These are phyloP conservation scores for Sporothrix inflata DNA, from an alignment of 2,329 filamentous ascomycete genomes.

Conservation along the genomic window DNA sequence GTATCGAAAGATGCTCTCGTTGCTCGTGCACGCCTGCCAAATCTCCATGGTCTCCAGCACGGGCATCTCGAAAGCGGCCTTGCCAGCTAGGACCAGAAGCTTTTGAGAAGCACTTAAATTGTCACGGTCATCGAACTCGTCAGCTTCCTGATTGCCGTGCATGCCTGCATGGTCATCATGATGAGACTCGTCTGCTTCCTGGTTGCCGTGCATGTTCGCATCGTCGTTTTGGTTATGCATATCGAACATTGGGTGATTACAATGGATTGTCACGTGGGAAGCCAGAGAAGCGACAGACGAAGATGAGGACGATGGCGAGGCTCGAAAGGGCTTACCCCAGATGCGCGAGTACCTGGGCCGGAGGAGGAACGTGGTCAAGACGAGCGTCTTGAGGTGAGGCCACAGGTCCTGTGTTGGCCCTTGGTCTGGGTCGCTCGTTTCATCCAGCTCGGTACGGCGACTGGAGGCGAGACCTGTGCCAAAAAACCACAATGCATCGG, in stretches of 20 bases:
- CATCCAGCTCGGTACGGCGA: too few relatives aligned
- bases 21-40: not conserved
- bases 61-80: not conserved
- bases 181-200: too few relatives aligned
- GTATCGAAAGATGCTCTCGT: slow-evolving; percentile 14
- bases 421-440: not conserved
- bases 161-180: too few relatives aligned
- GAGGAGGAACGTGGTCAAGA: not conserved
- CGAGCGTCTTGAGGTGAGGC: not conserved
- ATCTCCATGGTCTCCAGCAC: slow-evolving; percentile 1
- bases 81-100: not conserved
- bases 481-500: not conserved
- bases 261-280: not conserved
- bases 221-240: not conserved
- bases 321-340: not conserved
- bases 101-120: not conserved
- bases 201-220: too few relatives aligned
- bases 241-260: not conserved
- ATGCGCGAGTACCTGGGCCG: not conserved
- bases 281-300: not conserved
- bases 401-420: not conserved
- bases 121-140: not conserved
- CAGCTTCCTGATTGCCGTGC: too few relatives aligned
- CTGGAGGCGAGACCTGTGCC: not conserved
- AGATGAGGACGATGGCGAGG: not conserved